Base-by-base conservation (phyloP, 805 yeast species). In the Yarrowia yakushimensis region DNA sequence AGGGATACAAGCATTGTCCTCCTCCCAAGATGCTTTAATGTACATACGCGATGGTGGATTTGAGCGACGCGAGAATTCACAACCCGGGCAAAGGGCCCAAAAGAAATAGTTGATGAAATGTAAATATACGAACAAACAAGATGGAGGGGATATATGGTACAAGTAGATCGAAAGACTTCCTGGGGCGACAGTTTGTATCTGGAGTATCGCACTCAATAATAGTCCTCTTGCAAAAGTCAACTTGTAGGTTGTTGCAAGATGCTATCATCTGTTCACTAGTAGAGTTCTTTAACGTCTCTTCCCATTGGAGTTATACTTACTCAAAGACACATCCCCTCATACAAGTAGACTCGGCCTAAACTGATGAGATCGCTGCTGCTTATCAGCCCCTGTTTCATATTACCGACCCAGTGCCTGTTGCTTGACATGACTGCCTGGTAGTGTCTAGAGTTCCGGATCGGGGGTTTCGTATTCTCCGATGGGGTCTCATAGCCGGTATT, bases 21-120 rank as follows among this genome's bases (percentile, higher is more conserved):
- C 60, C 62, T 20, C 28, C 39, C 18, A 34, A 45, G 36, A 55
- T 34, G 48, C 48, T 39, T n/a, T 55, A 52, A 41, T 55, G 61
- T 55, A 55, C 48, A 55, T 55, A 55, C 20, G 17, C 9, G 20
- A n/a, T n/a, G n/a, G n/a, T n/a, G 54, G n/a, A 25, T 36, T 36
- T 34, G 18, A 34, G 18, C 37, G 20, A 4, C n/a, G 37, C 37
- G 37, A 34, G 11, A 11, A 17, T 36, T 23, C 22, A 18, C 5
- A n/a, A 17, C 13, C 23, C n/a, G 37, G 20, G 8, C 37, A 3
- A 17, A 2, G 20, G 18, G 2, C 41, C 11, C 41, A 36, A 34
- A n/a, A 39, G 43, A 39, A 9, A 39, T 39, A 39, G 43, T 39
- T 39, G 43, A 39, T 39, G 43, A 39, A 39, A 22, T 39, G 43